Conservation (phyloP, 202 grass and related monocot genomes). For the Hordeum pubiflorum region DNA sequence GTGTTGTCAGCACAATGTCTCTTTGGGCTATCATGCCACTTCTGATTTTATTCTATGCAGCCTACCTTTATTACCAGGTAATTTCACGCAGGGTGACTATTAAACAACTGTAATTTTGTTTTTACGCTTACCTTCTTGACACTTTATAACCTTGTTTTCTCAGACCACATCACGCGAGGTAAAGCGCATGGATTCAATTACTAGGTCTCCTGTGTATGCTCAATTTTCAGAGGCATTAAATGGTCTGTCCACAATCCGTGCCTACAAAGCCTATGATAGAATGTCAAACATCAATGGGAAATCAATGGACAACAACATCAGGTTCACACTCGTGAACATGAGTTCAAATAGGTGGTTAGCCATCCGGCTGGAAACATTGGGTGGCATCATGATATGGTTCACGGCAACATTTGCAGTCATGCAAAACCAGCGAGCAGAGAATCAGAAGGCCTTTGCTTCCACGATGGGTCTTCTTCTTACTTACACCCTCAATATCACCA, state of each 20-base stretch:
- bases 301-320: slow-evolving; percentile 98
- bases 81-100: slow-evolving; percentile 12
- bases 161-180: slow-evolving; percentile 88
- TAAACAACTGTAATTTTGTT: background rate
- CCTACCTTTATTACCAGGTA: slow-evolving; percentile 99
- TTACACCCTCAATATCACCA: slow-evolving; percentile 95
- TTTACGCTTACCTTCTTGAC: slow-evolving; percentile 22
- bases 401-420: slow-evolving; percentile 95
- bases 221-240: slow-evolving; percentile 94
- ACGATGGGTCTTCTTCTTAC: slow-evolving; percentile 97
- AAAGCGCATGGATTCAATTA: slow-evolving; percentile 92
- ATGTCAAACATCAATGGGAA: slow-evolving; percentile 89
- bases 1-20: slow-evolving; percentile 90
- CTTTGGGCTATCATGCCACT: slow-evolving; percentile 99
- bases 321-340: slow-evolving; percentile 92
- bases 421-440: slow-evolving; percentile 86
- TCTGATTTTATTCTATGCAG: slow-evolving; percentile 86
- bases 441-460: slow-evolving; percentile 90
- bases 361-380: slow-evolving; percentile 93
- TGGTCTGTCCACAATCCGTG: slow-evolving; percentile 90
- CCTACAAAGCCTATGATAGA: slow-evolving; percentile 95
- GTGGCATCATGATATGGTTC: slow-evolving; percentile 98
- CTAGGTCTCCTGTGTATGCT: slow-evolving; percentile 93
- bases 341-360: slow-evolving; percentile 86
- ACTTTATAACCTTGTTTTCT: slow-evolving; percentile 30